Percentiles rank a stretch among this genome's conserved stretches.
phyloP scores from a whole-genome alignment of 208 protist genomes.

The Tritrichomonas foetus region DNA sequence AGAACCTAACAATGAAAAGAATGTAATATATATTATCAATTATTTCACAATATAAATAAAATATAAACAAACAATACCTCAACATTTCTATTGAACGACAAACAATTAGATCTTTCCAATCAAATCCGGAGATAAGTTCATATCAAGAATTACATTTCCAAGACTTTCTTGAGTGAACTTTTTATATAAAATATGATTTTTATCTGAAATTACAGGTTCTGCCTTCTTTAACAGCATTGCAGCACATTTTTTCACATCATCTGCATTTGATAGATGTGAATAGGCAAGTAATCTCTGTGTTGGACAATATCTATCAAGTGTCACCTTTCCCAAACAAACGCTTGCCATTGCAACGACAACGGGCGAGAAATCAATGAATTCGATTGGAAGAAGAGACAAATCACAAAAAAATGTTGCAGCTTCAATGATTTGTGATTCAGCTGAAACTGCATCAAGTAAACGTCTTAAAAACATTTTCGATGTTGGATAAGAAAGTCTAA shows the following conservation, averaged over 20 bases:
- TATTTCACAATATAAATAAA: too few species aligned
- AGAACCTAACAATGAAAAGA: too few species aligned
- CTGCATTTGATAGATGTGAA: neutral
- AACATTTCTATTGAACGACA: too few species aligned
- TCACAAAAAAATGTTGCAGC: neutral
- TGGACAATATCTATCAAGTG: neutral
- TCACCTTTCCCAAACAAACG: neutral
- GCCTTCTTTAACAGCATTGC: neutral
- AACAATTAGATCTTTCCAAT: too few species aligned
- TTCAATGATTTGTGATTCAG: neutral
- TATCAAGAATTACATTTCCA: neutral
- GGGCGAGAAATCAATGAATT: neutral
- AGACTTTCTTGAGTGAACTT: neutral
- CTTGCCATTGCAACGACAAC: neutral
- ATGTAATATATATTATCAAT: too few species aligned
- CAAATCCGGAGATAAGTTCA: neutral
- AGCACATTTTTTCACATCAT: neutral
- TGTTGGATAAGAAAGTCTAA: neutral
- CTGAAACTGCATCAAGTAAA: neutral
- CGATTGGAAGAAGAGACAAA: neutral
- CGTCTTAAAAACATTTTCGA: neutral
- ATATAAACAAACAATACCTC: too few species aligned
- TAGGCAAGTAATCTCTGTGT: neutral
- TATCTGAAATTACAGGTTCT: neutral
- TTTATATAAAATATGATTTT: neutral